These are phyloP conservation scores for Tephrocybe sp. DNA, from an alignment of 768 basidiomycete species.

Conservation along the genomic window DNA sequence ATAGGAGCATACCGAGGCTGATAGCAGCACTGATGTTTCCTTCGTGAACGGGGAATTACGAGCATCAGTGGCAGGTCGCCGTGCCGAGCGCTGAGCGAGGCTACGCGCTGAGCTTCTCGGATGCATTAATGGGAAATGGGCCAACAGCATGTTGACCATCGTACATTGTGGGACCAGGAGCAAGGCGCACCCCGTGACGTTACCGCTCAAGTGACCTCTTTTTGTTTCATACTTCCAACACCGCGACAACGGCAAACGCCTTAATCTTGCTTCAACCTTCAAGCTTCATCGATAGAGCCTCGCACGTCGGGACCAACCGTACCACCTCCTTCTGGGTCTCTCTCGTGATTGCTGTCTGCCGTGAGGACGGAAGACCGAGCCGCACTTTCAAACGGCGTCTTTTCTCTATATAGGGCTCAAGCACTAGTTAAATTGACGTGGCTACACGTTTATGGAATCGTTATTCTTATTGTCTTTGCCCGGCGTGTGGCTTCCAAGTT, in stretches of 20 bases:
- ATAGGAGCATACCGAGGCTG: constrained; percentile 15
- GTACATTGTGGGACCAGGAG: constrained; percentile 8
- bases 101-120: constrained; percentile 16
- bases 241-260: constrained; percentile 6
- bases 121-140: constrained; percentile 8
- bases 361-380: not conserved
- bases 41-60: constrained; percentile 17
- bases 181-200: constrained; percentile 15
- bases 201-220: constrained; percentile 9
- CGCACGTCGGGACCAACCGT: constrained; percentile 4
- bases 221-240: constrained; percentile 9
- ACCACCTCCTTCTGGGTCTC: constrained; percentile 2
- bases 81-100: constrained; percentile 7
- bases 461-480: not conserved
- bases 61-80: constrained; percentile 12
- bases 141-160: not conserved
- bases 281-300: constrained; percentile 5
- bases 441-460: not conserved
- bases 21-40: constrained; percentile 7
- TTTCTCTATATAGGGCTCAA: not conserved
- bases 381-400: not conserved
- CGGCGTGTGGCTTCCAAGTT: no score
- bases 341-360: constrained; percentile 2
- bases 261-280: constrained; percentile 3
- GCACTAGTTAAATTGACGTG: not conserved